A percentile compares a stretch with the other conserved stretches of the same genome.
phyloP scores from a whole-genome alignment of 176 grass and related monocot genomes.

The Lolium rigidum region DNA sequence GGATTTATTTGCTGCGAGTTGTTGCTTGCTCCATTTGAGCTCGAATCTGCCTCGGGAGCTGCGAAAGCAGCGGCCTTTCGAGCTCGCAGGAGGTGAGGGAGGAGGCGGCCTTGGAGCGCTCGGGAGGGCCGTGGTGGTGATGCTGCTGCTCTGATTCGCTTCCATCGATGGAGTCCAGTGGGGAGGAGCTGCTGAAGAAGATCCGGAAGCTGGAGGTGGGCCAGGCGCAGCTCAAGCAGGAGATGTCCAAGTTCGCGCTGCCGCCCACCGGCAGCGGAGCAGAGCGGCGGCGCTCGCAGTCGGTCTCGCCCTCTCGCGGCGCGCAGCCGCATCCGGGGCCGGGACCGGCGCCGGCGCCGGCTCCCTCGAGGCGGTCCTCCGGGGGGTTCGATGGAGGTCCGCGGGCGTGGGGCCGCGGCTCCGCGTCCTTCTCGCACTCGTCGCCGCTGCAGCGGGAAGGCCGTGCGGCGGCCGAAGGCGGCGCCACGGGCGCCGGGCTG shows the following conservation, averaged over 20 bases:
- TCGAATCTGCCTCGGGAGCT: slow-evolving; percentile 43
- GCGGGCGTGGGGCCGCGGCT: slow-evolving; percentile 48
- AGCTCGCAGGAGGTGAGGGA: slow-evolving; percentile 15
- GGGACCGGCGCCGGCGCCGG: background rate
- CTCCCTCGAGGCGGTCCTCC: slow-evolving; percentile 31
- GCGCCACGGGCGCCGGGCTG: slow-evolving; percentile 40
- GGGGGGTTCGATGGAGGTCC: slow-evolving; percentile 38
- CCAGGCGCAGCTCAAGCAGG: slow-evolving; percentile 78
- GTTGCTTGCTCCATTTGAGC: slow-evolving; percentile 24
- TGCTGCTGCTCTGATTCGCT: slow-evolving; percentile 18
- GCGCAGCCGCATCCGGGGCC: slow-evolving; percentile 9
- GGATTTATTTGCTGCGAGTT: slow-evolving; percentile 20
- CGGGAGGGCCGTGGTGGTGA: slow-evolving; percentile 19
- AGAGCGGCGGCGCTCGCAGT: slow-evolving; percentile 67
- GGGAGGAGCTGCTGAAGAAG: slow-evolving; percentile 85
- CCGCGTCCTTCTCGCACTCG: slow-evolving; percentile 60
- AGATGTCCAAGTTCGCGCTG: slow-evolving; percentile 73
- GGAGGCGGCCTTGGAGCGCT: background rate
- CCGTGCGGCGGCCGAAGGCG: slow-evolving; percentile 31
- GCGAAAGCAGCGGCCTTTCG: slow-evolving; percentile 46
- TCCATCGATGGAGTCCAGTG: slow-evolving; percentile 56
- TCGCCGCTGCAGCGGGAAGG: slow-evolving; percentile 69
- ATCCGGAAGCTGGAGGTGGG: slow-evolving; percentile 75
- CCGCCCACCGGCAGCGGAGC: slow-evolving; percentile 7
- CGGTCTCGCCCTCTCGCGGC: slow-evolving; percentile 69